A percentile compares a stretch with the other conserved stretches of the same genome.
These are phyloP conservation scores for Pythium volutum DNA, from an alignment of 352 stramenopile genomes.

Conservation along the genomic window DNA sequence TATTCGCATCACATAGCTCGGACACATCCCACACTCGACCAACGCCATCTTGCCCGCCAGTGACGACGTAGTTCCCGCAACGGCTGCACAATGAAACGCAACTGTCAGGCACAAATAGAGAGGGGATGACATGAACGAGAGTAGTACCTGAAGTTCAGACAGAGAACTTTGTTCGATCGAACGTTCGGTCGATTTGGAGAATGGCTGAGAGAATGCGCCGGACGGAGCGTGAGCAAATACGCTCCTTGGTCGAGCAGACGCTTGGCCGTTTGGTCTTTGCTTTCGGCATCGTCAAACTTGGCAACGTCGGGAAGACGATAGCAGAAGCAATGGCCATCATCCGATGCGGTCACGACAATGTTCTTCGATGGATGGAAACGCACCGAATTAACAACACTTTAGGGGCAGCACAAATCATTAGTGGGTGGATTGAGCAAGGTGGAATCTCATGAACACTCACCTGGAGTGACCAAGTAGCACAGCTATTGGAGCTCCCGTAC, in stretches of 20 bases:
- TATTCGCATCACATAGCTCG: conserved; percentile 20
- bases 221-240: conserved; percentile 80
- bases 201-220: conserved; percentile 76
- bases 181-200: conserved; percentile 20
- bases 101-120: conserved; percentile 10
- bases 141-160: conserved; percentile 36
- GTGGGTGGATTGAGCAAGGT: neutral
- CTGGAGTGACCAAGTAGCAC: conserved; percentile 86
- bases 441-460: conserved; percentile 23
- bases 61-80: conserved; percentile 78
- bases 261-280: conserved; percentile 76
- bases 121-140: neutral
- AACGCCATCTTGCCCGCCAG: conserved; percentile 89
- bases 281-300: conserved; percentile 45
- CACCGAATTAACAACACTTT: conserved; percentile 79
- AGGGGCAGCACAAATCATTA: neutral
- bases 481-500: conserved; percentile 75
- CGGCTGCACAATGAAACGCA: conserved; percentile 31
- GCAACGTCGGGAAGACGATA: conserved; percentile 86
- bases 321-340: conserved; percentile 90
- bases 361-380: conserved; percentile 87
- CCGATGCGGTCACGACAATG: conserved; percentile 89
- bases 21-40: conserved; percentile 80
- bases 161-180: conserved; percentile 41
- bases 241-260: conserved; percentile 65